Evolutionary conservation across 441 rosid species (phyloP).

Genomic region (Corymbia citriodora): DNA sequence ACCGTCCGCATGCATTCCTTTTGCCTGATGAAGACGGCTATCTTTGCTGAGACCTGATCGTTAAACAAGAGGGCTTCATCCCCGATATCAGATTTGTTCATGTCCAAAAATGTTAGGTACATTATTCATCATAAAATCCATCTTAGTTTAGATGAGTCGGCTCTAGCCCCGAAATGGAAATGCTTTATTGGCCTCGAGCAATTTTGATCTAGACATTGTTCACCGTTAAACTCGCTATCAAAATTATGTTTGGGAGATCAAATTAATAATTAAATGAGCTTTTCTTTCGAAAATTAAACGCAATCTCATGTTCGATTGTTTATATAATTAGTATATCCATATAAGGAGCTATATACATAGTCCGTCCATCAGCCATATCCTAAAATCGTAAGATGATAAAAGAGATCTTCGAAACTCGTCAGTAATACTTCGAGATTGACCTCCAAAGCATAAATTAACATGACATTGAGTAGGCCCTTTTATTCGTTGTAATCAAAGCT

Average conservation of each 20-base stretch:
- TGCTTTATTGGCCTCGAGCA: too few relatives aligned
- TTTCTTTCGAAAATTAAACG: neutral
- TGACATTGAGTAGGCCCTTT: neutral
- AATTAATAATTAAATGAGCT: neutral
- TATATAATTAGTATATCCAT: neutral
- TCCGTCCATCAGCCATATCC: neutral
- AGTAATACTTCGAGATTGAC: neutral
- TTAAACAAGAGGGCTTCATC: too few relatives aligned
- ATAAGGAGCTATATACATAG: neutral
- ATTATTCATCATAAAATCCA: too few relatives aligned
- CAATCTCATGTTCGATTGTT: neutral
- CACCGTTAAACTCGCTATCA: fast-evolving
- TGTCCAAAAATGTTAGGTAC: too few relatives aligned
- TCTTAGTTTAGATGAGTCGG: too few relatives aligned
- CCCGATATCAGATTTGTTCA: too few relatives aligned
- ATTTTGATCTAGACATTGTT: fast-evolving
- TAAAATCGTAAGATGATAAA: neutral
- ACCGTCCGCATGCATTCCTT: too few relatives aligned
- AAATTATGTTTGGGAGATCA: fast-evolving
- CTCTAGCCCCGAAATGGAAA: too few relatives aligned
- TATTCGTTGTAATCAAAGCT: neutral
- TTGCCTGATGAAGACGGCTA: too few relatives aligned
- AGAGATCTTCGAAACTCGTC: neutral
- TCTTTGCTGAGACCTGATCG: too few relatives aligned
- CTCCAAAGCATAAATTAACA: neutral